A percentile compares a stretch with the other conserved stretches of the same genome.
Evolutionary conservation across 164 flowering plant genomes (phyloP).

Genomic region (Nelumbo lutea): DNA sequence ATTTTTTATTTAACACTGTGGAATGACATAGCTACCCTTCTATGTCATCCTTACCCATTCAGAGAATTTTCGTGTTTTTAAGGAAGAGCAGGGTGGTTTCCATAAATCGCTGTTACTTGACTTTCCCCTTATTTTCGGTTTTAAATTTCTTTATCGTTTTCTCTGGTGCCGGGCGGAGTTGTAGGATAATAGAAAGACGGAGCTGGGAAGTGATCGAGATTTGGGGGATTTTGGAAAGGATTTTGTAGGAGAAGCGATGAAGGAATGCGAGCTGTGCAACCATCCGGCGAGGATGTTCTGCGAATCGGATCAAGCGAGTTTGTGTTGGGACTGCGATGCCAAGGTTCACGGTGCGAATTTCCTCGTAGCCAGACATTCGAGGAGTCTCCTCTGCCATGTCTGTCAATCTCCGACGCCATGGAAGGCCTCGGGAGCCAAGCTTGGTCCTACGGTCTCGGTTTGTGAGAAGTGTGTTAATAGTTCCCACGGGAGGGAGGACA

Average conservation of each 20-base stretch:
- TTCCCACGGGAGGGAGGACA: not conserved
- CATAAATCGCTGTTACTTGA: not conserved
- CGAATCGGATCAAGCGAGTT: constrained; percentile 69
- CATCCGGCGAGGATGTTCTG: constrained; percentile 53
- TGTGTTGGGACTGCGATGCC: constrained; percentile 77
- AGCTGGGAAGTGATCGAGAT: constrained; percentile 4
- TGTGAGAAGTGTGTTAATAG: constrained; percentile 34
- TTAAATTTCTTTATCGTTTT: too few relatives aligned
- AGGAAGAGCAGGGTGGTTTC: not conserved
- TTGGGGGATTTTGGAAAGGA: not conserved
- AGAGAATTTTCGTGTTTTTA: not conserved
- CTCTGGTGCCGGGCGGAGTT: constrained; percentile 20
- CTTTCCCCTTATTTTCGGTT: not conserved
- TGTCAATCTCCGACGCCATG: constrained; percentile 69
- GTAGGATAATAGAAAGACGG: constrained; percentile 19
- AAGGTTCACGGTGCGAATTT: constrained; percentile 81
- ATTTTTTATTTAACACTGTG: not conserved
- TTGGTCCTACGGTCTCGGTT: constrained; percentile 44
- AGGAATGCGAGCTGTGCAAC: constrained; percentile 54
- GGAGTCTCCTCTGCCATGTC: constrained; percentile 49
- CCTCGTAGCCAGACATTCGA: constrained; percentile 54
- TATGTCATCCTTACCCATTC: not conserved
- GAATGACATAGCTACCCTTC: not conserved
- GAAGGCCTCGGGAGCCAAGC: constrained; percentile 57
- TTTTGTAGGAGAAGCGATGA: constrained; percentile 28